Conservation (phyloP, 345 rosid genomes). For the Salix udensis region DNA sequence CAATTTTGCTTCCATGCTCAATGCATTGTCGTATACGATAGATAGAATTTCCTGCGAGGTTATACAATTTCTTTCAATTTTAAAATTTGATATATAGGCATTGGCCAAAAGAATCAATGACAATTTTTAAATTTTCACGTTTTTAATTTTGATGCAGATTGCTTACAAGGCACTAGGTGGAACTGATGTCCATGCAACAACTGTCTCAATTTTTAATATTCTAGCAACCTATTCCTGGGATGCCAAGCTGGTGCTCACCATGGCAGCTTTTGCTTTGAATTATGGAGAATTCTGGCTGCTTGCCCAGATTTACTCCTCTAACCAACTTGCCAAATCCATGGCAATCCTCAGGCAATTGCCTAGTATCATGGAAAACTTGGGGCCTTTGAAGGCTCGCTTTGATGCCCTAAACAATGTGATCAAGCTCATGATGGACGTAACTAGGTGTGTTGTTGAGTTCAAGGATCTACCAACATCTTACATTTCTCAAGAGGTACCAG, state of each 20-base stretch:
- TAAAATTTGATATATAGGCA: neutral
- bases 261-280: constrained; percentile 67
- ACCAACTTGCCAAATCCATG: constrained; percentile 63
- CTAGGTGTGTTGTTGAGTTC: constrained; percentile 55
- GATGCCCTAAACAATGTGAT: constrained; percentile 57
- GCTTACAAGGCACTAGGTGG: constrained; percentile 56
- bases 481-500: constrained; percentile 48
- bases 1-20: constrained; percentile 15
- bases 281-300: constrained; percentile 82
- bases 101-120: neutral
- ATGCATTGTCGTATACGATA: constrained; percentile 19
- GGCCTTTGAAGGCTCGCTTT: constrained; percentile 41
- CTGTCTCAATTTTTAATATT: constrained; percentile 46
- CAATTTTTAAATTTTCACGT: neutral
- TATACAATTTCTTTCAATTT: neutral
- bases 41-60: constrained; percentile 32
- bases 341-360: constrained; percentile 65
- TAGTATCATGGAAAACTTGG: constrained; percentile 41
- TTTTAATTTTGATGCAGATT: constrained; percentile 33
- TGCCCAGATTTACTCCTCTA: constrained; percentile 59
- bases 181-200: constrained; percentile 53
- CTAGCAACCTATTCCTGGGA: constrained; percentile 68
- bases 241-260: constrained; percentile 57
- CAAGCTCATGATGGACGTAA: constrained; percentile 49
- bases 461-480: constrained; percentile 48